Evolutionary conservation across 1,284 basidiomycete genomes (phyloP).

Genomic region (Ceratobasidium sp.): DNA sequence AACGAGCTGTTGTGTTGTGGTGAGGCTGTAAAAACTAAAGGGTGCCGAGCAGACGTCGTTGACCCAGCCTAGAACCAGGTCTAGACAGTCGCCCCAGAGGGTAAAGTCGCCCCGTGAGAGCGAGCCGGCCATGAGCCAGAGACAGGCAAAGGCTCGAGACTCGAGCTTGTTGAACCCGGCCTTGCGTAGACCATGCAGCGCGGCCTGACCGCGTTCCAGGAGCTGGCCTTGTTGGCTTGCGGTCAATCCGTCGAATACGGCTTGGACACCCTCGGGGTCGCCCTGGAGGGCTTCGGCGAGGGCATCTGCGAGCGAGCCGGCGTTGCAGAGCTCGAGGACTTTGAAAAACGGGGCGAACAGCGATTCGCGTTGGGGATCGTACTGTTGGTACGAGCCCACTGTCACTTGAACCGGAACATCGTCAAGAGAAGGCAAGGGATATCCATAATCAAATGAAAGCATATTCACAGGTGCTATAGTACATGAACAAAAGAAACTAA

Average conservation of each 20-base stretch:
- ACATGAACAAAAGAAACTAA: constrained; percentile 31
- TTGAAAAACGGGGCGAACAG: neutral
- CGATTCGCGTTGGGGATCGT: neutral
- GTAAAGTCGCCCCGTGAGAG: neutral
- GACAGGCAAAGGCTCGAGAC: neutral
- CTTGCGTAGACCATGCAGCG: neutral
- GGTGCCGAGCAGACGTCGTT: neutral
- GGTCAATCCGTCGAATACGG: neutral
- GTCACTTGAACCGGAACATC: neutral
- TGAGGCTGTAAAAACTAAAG: neutral
- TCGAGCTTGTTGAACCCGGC: constrained; percentile 1
- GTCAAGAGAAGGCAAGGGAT: neutral
- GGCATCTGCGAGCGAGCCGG: neutral
- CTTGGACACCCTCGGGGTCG: neutral
- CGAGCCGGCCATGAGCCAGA: constrained; percentile 17
- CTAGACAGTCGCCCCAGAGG: constrained; percentile 24
- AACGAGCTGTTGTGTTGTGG: neutral
- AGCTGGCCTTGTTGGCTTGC: neutral
- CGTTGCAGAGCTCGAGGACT: neutral
- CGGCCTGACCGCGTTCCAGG: neutral
- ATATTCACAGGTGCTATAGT: constrained; percentile 7
- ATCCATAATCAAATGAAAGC: neutral
- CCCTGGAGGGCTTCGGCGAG: neutral
- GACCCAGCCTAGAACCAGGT: constrained; percentile 7
- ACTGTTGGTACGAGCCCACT: constrained; percentile 1